Evolutionary conservation across 2,329 filamentous ascomycete species (phyloP).

Genomic region (Colletotrichum filicis): DNA sequence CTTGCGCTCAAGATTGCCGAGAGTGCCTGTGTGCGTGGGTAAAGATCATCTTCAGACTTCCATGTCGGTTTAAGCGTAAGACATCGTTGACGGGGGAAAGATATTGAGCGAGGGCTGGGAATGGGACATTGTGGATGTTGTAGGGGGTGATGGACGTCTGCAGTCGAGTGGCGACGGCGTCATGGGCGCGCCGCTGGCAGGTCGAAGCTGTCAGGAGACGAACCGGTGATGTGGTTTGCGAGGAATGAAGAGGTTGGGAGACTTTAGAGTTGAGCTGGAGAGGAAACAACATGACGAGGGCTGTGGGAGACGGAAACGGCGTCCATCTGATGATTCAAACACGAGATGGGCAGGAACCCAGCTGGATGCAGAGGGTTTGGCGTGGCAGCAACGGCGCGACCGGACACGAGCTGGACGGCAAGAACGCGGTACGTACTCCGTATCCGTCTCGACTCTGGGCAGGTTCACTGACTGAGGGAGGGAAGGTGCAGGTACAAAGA

Average conservation of each 20-base stretch:
- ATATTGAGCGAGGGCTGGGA: conserved; percentile 6
- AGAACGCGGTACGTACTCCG: background rate
- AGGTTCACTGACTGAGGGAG: background rate
- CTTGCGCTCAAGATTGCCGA: conserved; percentile 14
- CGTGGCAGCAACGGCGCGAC: background rate
- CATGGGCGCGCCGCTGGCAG: background rate
- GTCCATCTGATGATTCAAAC: background rate
- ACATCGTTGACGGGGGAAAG: background rate
- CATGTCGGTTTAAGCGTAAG: conserved; percentile 1
- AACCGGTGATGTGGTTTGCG: background rate
- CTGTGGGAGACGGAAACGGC: conserved; percentile 7
- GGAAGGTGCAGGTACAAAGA: background rate
- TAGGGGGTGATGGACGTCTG: background rate
- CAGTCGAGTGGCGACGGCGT: background rate
- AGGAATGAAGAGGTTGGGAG: conserved; percentile 7
- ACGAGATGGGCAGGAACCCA: background rate
- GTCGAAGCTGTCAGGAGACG: background rate
- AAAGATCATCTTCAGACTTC: background rate
- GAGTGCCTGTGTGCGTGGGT: background rate
- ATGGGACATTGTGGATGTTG: background rate
- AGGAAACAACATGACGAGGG: background rate
- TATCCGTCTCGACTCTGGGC: no score
- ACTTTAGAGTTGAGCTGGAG: background rate
- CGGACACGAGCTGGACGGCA: background rate
- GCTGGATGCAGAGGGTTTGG: background rate